Base-by-base conservation (phyloP, 2,329 filamentous ascomycete species). In the Pezicula carpinea region DNA sequence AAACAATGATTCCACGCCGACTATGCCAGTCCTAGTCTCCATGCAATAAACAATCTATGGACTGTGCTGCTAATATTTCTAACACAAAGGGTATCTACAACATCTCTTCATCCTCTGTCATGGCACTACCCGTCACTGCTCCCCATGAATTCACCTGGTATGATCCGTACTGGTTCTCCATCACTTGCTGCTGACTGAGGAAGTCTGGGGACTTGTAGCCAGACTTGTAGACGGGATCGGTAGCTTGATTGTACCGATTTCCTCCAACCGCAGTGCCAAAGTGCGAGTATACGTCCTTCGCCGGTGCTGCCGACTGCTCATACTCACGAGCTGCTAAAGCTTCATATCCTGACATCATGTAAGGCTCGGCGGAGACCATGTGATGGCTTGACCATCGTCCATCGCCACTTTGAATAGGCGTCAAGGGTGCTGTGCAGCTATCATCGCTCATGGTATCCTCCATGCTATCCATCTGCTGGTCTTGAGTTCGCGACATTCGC, bases 261-360 rank as follows among this genome's bases (percentile, higher is more conserved):
- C 60, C 63, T 41, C 65, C 67, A 5, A 69, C 59, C 3, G 69
- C 61, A 6, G 65, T 64, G 17, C 72, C 70, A 47, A 71, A 73
- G 49, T 71, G 70, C 38, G 64, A 68, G 55, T 74, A 75, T 34
- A 68, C 62, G 39, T 71, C 66, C 53, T 69, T 71, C 3, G 58
- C 48, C 17, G 60, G 62, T 18, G 64, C 60, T 3, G 66, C 68
- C 2, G 73, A 74, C 46, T 74, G 69, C 57, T 85, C 76, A 52
- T 83, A 80, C 59, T 87, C 83, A 45, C 80, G 74, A 48, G 74
- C 73, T 49, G 84, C 80, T 48, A 87, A 69, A 60, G 80, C 73
- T 59, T 89, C 85, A 62, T 95, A 96, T 13, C 90, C 90, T 6
- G 81, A 84, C 40, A 79, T 66, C 79, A 96, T 95, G 66, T 96